Conservation (phyloP, 108 stramenopile genomes). For the Nitzschia sp. region DNA sequence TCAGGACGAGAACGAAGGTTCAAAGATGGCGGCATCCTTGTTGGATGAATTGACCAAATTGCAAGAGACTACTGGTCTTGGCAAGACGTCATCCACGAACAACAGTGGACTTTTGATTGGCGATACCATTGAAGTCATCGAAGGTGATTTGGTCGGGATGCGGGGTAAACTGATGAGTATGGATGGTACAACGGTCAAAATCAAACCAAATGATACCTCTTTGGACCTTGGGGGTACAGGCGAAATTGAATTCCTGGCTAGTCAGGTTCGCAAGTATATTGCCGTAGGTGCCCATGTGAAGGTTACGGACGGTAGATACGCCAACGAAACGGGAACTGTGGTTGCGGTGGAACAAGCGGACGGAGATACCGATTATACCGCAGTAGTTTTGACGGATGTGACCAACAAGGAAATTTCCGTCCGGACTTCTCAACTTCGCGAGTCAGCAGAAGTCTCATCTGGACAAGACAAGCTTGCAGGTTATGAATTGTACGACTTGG, state of each 20-base stretch:
- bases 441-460: constrained; percentile 85
- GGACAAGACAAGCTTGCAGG: constrained; percentile 87
- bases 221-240: constrained; percentile 75
- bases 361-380: constrained; percentile 80
- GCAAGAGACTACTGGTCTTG: constrained; percentile 78
- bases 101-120: constrained; percentile 84
- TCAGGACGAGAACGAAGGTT: constrained; percentile 82
- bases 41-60: constrained; percentile 84
- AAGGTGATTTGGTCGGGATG: constrained; percentile 94
- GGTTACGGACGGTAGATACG: constrained; percentile 93
- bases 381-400: constrained; percentile 90
- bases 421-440: constrained; percentile 81
- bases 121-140: constrained; percentile 92
- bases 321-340: constrained; percentile 95
- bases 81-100: constrained; percentile 35
- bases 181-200: constrained; percentile 89
- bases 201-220: constrained; percentile 73
- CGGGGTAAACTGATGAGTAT: constrained; percentile 89
- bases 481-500: constrained; percentile 89
- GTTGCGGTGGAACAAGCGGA: constrained; percentile 83
- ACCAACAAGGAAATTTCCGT: constrained; percentile 92
- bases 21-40: constrained; percentile 77
- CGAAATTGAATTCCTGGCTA: constrained; percentile 88
- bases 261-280: constrained; percentile 92
- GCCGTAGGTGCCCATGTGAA: constrained; percentile 95